A percentile compares a stretch with the other conserved stretches of the same genome.
These are phyloP conservation scores for Rhytidhysteron rufulum DNA, from an alignment of 2,329 filamentous ascomycete species.

Conservation along the genomic window DNA sequence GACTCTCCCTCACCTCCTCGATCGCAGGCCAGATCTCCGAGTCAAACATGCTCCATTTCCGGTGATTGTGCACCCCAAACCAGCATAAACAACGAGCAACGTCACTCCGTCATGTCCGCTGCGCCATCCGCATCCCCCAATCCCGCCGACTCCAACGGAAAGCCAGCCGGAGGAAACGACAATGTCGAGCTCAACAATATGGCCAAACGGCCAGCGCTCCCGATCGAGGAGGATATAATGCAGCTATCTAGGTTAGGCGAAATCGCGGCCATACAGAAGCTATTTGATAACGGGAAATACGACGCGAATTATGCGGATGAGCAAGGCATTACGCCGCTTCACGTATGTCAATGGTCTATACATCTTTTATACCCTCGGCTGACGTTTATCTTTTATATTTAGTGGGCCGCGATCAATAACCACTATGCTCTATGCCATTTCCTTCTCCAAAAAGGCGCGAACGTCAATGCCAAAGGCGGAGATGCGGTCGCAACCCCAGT, in stretches of 20 bases:
- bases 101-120: constrained; percentile 3
- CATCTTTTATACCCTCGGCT: constrained; percentile 1
- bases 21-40: too few relatives aligned
- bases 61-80: too few relatives aligned
- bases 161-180: constrained; percentile 12
- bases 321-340: constrained; percentile 91
- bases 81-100: too few relatives aligned
- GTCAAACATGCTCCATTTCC: too few relatives aligned
- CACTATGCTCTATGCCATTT: constrained; percentile 97
- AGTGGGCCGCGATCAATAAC: constrained; percentile 99
- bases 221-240: constrained; percentile 82
- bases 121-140: constrained; percentile 1
- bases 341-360: constrained; percentile 55
- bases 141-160: not conserved
- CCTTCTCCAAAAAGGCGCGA: constrained; percentile 78
- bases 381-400: constrained; percentile 12
- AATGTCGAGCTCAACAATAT: constrained; percentile 36
- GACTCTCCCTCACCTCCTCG: too few relatives aligned
- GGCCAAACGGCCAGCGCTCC: constrained; percentile 35
- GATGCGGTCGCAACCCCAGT: constrained; percentile 91
- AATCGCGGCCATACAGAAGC: constrained; percentile 77
- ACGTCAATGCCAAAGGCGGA: constrained; percentile 92
- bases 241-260: constrained; percentile 88
- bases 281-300: constrained; percentile 79
- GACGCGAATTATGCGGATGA: constrained; percentile 81